phyloP scores from a whole-genome alignment of 108 stramenopile species.

The Aurantiochytrium sp. region DNA sequence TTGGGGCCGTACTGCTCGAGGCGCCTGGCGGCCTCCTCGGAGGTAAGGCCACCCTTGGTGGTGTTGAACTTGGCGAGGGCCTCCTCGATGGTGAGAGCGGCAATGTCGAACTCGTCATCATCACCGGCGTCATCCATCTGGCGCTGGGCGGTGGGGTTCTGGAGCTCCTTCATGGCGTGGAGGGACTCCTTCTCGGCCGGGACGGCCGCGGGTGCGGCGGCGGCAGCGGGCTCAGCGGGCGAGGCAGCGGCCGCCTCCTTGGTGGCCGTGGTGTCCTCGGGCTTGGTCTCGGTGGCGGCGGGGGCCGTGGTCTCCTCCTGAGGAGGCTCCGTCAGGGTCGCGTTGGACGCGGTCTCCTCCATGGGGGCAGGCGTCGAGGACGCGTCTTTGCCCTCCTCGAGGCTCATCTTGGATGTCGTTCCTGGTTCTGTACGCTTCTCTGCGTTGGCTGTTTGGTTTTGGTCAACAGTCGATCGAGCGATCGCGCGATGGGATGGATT shows the following conservation, averaged over 20 bases:
- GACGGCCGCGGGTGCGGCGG: not conserved
- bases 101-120: constrained; percentile 6
- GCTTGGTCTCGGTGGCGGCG: not conserved
- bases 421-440: too few species aligned
- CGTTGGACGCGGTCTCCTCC: too few species aligned
- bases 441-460: too few species aligned
- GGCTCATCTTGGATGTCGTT: too few species aligned
- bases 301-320: not conserved
- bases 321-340: not conserved
- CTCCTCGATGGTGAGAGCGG: constrained; percentile 1
- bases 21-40: constrained; percentile 1
- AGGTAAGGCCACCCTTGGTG: constrained; percentile 9
- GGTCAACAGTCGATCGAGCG: too few species aligned
- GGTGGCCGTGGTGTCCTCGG: not conserved
- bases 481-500: too few species aligned
- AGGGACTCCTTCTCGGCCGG: constrained; percentile 11
- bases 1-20: constrained; percentile 21
- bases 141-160: not conserved
- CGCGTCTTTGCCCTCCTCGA: too few species aligned
- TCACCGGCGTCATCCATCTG: not conserved
- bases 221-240: not conserved
- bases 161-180: constrained; percentile 3
- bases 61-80: constrained; percentile 13
- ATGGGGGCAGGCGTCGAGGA: too few species aligned
- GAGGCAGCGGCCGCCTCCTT: not conserved